Conservation (phyloP, 345 rosid species). For the Salix suchowensis region DNA sequence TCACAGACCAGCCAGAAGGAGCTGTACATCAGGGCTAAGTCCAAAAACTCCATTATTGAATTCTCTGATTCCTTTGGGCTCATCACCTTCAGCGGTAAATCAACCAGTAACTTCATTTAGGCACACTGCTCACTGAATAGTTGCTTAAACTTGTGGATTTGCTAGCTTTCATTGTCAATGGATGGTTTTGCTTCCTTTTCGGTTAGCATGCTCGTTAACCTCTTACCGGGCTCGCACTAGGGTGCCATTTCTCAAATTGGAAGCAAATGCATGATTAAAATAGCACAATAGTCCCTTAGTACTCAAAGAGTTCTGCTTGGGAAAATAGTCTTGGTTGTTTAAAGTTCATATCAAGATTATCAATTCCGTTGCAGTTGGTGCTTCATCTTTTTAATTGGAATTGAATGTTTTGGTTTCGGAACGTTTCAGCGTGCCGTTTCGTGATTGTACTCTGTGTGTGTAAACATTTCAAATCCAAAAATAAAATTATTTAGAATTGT, state of each 20-base stretch:
- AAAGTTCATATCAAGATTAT: no score
- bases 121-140: not conserved
- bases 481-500: no score
- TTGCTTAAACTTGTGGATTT: not conserved
- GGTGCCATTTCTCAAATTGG: not conserved
- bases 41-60: conserved; percentile 20
- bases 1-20: conserved; percentile 18
- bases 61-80: conserved; percentile 35
- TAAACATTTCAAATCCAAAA: no score
- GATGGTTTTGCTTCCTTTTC: not conserved
- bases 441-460: no score
- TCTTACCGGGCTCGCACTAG: not conserved
- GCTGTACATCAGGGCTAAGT: conserved; percentile 7
- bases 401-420: no score
- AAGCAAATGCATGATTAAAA: not conserved
- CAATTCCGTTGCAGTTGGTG: rapidly evolving
- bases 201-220: not conserved
- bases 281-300: not conserved
- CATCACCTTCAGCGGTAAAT: conserved; percentile 38
- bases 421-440: rapidly evolving
- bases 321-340: not conserved
- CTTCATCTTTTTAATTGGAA: no score
- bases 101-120: conserved; percentile 10
- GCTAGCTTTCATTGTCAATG: not conserved
- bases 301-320: no score